Percentiles rank a stretch among this genome's conserved stretches.
These are phyloP conservation scores for Naegleria gruberi DNA, from an alignment of 208 protist genomes.

Conservation along the genomic window DNA sequence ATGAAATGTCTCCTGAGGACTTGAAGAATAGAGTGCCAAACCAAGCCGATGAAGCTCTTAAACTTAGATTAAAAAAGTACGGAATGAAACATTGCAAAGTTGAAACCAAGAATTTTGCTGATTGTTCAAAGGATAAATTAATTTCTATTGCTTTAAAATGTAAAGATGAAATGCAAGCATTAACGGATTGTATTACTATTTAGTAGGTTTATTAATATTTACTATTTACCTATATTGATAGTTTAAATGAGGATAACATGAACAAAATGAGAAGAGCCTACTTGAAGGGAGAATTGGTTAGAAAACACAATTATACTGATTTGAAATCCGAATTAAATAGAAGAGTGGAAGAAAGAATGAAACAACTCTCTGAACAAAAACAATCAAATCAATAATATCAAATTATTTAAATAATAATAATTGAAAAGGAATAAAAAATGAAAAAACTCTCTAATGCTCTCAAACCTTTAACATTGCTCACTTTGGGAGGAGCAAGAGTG, in stretches of 20 bases:
- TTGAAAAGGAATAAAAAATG: too few relatives aligned
- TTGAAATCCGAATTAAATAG: neutral
- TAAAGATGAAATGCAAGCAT: neutral
- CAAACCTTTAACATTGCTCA: too few relatives aligned
- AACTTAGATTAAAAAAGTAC: neutral
- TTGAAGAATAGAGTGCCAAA: conserved; percentile 1
- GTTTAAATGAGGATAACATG: conserved; percentile 1
- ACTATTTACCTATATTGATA: neutral
- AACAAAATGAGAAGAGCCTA: neutral
- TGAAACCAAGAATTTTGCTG: neutral
- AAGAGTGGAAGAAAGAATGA: neutral
- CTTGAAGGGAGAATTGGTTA: neutral
- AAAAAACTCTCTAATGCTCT: too few relatives aligned
- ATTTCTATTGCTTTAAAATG: neutral
- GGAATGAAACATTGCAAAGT: neutral
- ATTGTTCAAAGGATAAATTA: conserved; percentile 12
- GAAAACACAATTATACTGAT: neutral
- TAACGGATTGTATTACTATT: neutral
- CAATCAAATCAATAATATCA: too few relatives aligned
- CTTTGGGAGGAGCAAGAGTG: too few relatives aligned
- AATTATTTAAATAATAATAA: too few relatives aligned
- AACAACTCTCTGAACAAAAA: too few relatives aligned
- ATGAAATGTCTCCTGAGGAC: neutral
- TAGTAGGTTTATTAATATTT: neutral
- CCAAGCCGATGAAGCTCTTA: conserved; percentile 5